Percentiles rank a stretch among this genome's conserved stretches.
These are phyloP conservation scores for Plasmopara muralis DNA, from an alignment of 352 stramenopile species.

Conservation along the genomic window DNA sequence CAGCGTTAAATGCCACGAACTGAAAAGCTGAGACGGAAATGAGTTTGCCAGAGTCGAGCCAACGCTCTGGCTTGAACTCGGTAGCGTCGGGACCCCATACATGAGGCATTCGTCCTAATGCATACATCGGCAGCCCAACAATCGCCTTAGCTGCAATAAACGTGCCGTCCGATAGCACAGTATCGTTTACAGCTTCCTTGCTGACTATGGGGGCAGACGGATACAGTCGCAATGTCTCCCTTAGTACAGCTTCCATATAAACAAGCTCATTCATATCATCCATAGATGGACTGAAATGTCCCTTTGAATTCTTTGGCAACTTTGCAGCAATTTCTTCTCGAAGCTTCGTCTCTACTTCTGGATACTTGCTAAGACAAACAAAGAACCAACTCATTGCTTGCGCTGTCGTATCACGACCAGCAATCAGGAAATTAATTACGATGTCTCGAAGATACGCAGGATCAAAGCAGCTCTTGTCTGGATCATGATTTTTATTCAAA, in stretches of 20 bases:
- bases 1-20: conserved; percentile 68
- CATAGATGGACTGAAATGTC: conserved; percentile 25
- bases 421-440: conserved; percentile 78
- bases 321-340: conserved; percentile 33
- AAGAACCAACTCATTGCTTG: conserved; percentile 74
- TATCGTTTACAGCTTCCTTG: conserved; percentile 19
- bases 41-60: conserved; percentile 38
- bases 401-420: conserved; percentile 67
- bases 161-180: conserved; percentile 47
- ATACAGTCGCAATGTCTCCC: conserved; percentile 62
- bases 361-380: conserved; percentile 45
- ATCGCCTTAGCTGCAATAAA: conserved; percentile 30
- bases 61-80: conserved; percentile 62
- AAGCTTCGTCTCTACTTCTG: conserved; percentile 38
- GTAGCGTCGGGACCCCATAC: conserved; percentile 56
- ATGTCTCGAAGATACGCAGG: conserved; percentile 58
- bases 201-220: conserved; percentile 47
- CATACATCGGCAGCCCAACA: conserved; percentile 43
- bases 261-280: conserved; percentile 35
- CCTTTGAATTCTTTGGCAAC: conserved; percentile 16
- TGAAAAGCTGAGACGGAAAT: conserved; percentile 41
- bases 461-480: conserved; percentile 16
- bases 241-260: conserved; percentile 43
- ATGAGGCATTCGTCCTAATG: conserved; percentile 41
- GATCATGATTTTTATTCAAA: conserved; percentile 7